Percentiles rank a stretch among this genome's conserved stretches.
Evolutionary conservation across 148 eudicot species (phyloP).

Genomic region (Vaccinium vitisidaea): DNA sequence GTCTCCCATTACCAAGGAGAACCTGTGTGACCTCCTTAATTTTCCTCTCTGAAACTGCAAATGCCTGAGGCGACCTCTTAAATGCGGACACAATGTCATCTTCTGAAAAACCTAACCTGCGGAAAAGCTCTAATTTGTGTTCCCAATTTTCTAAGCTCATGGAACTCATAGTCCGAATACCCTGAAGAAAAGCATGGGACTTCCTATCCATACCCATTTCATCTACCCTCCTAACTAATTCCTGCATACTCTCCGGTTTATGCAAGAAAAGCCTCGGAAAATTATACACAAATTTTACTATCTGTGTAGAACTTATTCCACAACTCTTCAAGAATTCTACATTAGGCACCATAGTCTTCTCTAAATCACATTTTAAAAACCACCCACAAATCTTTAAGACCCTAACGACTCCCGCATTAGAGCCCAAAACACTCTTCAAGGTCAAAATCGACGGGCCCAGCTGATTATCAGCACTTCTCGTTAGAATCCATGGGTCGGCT

Average conservation of each 20-base stretch:
- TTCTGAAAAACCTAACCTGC: too few relatives aligned
- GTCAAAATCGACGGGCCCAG: conserved; percentile 14
- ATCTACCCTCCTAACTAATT: conserved; percentile 26
- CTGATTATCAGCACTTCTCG: not conserved
- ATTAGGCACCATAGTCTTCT: conserved; percentile 20
- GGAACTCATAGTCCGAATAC: conserved; percentile 11
- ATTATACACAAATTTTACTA: conserved; percentile 9
- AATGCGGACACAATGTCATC: too few relatives aligned
- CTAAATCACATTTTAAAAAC: conserved; percentile 26
- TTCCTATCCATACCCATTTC: conserved; percentile 22
- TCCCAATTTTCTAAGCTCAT: conserved; percentile 14
- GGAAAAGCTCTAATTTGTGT: too few relatives aligned
- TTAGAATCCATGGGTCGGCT: conserved; percentile 15
- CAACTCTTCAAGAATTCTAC: conserved; percentile 23
- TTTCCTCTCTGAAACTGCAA: too few relatives aligned
- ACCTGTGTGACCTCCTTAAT: conserved; percentile 17
- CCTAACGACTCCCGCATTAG: conserved; percentile 19
- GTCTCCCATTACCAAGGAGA: conserved; percentile 9
- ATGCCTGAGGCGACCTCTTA: too few relatives aligned
- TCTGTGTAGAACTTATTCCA: conserved; percentile 26
- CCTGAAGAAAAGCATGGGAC: not conserved
- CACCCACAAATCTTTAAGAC: conserved; percentile 17
- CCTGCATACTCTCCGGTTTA: conserved; percentile 20
- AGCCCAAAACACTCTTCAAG: conserved; percentile 24
- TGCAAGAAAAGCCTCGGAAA: conserved; percentile 24